phyloP scores from a whole-genome alignment of 306 rosid species.

The Sophora flavescens region DNA sequence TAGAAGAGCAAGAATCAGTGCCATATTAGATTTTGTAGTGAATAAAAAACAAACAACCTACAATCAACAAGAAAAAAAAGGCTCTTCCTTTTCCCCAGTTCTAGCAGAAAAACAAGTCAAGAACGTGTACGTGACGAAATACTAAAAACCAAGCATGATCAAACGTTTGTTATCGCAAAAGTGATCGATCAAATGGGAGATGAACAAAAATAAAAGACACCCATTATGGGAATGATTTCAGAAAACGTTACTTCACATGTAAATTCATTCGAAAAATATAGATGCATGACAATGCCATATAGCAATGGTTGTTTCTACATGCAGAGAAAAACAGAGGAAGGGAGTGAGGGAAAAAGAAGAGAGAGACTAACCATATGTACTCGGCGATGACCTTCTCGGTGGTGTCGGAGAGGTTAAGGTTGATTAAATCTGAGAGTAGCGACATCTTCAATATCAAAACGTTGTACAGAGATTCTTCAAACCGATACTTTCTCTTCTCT shows the following conservation, averaged over 20 bases:
- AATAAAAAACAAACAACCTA: background rate
- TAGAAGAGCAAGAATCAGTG: background rate
- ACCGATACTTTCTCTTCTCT: background rate
- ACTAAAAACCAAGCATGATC: background rate
- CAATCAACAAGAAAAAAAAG: background rate
- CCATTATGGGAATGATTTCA: background rate
- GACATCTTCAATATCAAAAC: constrained; percentile 48
- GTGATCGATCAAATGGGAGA: constrained; percentile 20
- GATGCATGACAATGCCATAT: background rate
- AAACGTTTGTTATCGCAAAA: background rate
- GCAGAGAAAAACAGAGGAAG: constrained; percentile 29
- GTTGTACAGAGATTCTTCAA: constrained; percentile 10
- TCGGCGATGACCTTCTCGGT: constrained; percentile 82
- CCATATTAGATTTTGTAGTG: background rate
- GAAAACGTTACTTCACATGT: background rate
- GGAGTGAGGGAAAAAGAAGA: background rate
- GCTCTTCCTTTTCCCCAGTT: background rate
- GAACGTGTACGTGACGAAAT: background rate
- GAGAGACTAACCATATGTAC: constrained; percentile 74
- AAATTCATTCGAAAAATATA: constrained; percentile 1
- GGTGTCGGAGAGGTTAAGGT: constrained; percentile 69
- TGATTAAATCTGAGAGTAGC: constrained; percentile 71
- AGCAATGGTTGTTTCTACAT: background rate
- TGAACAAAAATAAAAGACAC: constrained; percentile 22
- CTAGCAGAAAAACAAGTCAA: background rate